These are phyloP conservation scores for Spinacia oleracea DNA, from an alignment of 179 eudicot species.

Conservation along the genomic window DNA sequence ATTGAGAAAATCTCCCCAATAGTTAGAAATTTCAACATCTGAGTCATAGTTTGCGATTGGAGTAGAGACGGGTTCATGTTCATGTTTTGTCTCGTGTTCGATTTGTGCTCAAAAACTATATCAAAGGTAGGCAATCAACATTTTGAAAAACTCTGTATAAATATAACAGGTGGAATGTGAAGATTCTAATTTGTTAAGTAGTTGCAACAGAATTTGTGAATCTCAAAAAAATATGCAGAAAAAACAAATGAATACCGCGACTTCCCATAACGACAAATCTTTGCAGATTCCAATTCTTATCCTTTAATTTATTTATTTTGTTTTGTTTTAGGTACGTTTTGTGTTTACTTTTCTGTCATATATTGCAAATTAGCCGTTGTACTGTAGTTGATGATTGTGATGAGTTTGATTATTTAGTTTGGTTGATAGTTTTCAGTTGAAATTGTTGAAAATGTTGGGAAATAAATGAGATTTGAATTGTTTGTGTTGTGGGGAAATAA, in stretches of 20 bases:
- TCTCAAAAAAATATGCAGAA: constrained; percentile 2
- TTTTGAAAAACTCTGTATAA: not conserved
- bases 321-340: not conserved
- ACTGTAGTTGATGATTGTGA: not conserved
- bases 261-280: not conserved
- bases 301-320: not conserved
- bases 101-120: no score
- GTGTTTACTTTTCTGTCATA: not conserved
- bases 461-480: not conserved
- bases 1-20: no score
- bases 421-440: not conserved
- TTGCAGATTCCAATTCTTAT: not conserved
- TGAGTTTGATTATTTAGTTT: not conserved
- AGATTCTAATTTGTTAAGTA: constrained; percentile 20
- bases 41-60: no score
- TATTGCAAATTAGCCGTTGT: not conserved
- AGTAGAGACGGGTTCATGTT: no score
- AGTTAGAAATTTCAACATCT: no score
- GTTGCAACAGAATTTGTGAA: constrained; percentile 8
- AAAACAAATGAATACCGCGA: not conserved
- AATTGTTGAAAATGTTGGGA: not conserved
- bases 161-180: not conserved
- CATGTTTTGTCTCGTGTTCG: not conserved
- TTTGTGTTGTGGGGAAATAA: constrained; percentile 5
- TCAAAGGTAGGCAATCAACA: not conserved